phyloP scores from a whole-genome alignment of 768 basidiomycete genomes.

The Mycena vitilis region DNA sequence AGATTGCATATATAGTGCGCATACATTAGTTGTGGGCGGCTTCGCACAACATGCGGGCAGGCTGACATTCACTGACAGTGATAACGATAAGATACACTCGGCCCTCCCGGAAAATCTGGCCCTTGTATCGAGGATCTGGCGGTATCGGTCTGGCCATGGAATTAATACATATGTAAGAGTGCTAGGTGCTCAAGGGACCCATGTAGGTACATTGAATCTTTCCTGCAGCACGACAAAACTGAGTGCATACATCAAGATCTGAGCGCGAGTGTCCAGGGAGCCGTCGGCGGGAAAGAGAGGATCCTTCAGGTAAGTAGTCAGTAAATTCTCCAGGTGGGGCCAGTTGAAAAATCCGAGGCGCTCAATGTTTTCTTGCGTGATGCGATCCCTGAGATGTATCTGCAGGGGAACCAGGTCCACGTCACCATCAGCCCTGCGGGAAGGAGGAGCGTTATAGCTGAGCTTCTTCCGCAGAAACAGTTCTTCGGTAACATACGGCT shows the following conservation, averaged over 20 bases:
- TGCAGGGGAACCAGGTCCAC: background rate
- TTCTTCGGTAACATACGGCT: conserved; percentile 33
- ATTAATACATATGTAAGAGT: no score
- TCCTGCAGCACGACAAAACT: conserved; percentile 10
- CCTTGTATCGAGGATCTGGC: no score
- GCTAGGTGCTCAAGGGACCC: conserved; percentile 12
- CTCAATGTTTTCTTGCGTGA: conserved; percentile 11
- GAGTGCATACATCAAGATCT: conserved; percentile 12
- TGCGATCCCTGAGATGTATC: conserved; percentile 3
- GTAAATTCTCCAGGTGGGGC: background rate
- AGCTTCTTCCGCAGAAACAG: conserved; percentile 18
- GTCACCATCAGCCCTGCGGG: background rate
- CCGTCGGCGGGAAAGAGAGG: conserved; percentile 12
- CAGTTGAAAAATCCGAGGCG: conserved; percentile 10
- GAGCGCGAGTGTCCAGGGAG: conserved; percentile 3
- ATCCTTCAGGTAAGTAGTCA: background rate
- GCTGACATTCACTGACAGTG: no score
- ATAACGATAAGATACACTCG: no score
- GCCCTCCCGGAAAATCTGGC: no score
- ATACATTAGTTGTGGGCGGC: no score
- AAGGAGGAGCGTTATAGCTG: conserved; percentile 6
- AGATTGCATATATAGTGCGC: no score
- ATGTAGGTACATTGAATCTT: conserved; percentile 1
- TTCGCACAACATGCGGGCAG: no score
- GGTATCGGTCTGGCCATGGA: no score